A percentile compares a stretch with the other conserved stretches of the same genome.
phyloP scores from a whole-genome alignment of 139 green algal genomes.

The Diplosphaera chodatii region DNA sequence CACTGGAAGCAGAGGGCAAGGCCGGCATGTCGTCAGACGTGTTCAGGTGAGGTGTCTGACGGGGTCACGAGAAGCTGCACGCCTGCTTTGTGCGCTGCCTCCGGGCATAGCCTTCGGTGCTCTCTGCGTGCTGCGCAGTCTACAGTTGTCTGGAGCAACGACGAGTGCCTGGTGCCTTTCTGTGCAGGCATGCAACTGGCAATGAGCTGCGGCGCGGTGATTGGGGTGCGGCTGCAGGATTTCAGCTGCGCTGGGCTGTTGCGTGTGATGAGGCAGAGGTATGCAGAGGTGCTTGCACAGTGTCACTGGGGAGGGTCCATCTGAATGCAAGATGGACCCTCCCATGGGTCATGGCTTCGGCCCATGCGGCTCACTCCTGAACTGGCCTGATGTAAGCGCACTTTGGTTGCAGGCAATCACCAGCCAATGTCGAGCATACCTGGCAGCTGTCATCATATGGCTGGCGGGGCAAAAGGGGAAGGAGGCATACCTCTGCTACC shows the following conservation, averaged over 20 bases:
- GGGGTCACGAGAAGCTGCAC: too few relatives aligned
- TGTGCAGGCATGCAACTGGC: constrained; percentile 19
- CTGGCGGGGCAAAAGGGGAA: constrained; percentile 48
- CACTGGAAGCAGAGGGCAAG: constrained; percentile 47
- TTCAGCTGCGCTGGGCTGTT: constrained; percentile 56
- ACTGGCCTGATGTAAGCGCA: too few relatives aligned
- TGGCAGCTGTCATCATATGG: constrained; percentile 60
- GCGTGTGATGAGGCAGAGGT: constrained; percentile 29
- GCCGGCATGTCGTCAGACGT: constrained; percentile 40
- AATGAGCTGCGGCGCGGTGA: constrained; percentile 20
- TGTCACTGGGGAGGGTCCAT: too few relatives aligned
- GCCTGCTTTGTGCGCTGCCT: too few relatives aligned
- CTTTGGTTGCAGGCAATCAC: constrained; percentile 15
- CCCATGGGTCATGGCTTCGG: too few relatives aligned
- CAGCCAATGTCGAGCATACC: constrained; percentile 60
- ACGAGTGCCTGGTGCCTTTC: too few relatives aligned
- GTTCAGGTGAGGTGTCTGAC: constrained; percentile 36
- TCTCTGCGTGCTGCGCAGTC: too few relatives aligned
- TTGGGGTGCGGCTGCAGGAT: constrained; percentile 41
- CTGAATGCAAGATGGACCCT: too few relatives aligned
- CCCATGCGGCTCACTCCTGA: too few relatives aligned
- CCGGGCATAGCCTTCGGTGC: too few relatives aligned
- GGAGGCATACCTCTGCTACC: constrained; percentile 47
- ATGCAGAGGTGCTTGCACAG: too few relatives aligned
- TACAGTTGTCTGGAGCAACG: too few relatives aligned